Evolutionary conservation across 1,284 basidiomycete species (phyloP).

Genomic region (Coriolopsis trogii): DNA sequence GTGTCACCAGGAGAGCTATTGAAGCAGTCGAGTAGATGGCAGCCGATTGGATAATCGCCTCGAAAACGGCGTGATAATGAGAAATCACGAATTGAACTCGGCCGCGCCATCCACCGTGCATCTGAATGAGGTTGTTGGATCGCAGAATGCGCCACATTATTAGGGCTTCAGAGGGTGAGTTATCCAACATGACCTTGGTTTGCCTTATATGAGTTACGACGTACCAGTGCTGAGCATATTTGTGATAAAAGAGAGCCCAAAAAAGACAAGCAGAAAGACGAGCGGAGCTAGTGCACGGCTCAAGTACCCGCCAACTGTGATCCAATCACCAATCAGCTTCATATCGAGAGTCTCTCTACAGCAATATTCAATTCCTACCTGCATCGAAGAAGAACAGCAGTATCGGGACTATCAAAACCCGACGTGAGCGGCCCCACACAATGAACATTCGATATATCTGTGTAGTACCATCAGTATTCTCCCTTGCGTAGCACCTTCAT

Average conservation of each 20-base stretch:
- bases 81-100: background rate
- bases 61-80: conserved; percentile 8
- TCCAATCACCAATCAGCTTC: too few species aligned
- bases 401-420: background rate
- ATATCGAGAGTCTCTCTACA: too few species aligned
- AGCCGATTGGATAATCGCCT: conserved; percentile 16
- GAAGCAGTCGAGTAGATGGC: conserved; percentile 13
- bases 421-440: conserved; percentile 1
- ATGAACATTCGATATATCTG: conserved; percentile 9
- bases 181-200: too few species aligned
- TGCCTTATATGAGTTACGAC: background rate
- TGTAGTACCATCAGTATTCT: background rate
- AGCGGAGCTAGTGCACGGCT: background rate
- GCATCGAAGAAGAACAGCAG: conserved; percentile 1
- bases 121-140: background rate
- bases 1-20: conserved; percentile 7
- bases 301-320: background rate
- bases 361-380: background rate
- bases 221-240: conserved; percentile 5
- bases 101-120: background rate
- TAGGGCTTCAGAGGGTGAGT: background rate
- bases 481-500: too few species aligned
- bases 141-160: conserved; percentile 8
- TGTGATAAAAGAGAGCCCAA: conserved; percentile 5
- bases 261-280: conserved; percentile 1